Percentiles rank a stretch among this genome's conserved stretches.
phyloP scores from a whole-genome alignment of 768 basidiomycete species.

The Lactarius quietus region DNA sequence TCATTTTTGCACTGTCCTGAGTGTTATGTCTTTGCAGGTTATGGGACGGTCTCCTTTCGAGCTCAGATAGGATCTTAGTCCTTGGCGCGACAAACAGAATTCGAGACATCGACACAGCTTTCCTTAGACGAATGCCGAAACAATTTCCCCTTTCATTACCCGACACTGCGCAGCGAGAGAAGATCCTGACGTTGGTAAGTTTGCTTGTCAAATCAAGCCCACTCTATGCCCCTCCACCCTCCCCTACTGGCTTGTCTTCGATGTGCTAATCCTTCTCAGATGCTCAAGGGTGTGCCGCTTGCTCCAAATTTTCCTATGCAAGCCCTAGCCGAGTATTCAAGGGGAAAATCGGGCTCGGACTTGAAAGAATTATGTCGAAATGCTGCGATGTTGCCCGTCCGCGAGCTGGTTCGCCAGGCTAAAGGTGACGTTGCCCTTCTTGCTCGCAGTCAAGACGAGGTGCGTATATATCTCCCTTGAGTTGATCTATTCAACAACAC shows the following conservation, averaged over 20 bases:
- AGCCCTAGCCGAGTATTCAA: slow-evolving; percentile 61
- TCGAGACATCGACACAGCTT: slow-evolving; percentile 84
- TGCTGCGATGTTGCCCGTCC: slow-evolving; percentile 90
- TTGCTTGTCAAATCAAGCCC: not conserved
- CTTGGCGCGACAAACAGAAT: slow-evolving; percentile 96
- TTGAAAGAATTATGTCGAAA: slow-evolving; percentile 88
- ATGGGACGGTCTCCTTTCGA: slow-evolving; percentile 92
- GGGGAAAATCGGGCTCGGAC: slow-evolving; percentile 85
- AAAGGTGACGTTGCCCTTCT: slow-evolving; percentile 48
- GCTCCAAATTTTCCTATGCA: slow-evolving; percentile 58
- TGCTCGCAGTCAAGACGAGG: slow-evolving; percentile 42
- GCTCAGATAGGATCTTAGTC: slow-evolving; percentile 78
- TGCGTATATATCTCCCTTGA: slow-evolving; percentile 30
- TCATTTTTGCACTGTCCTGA: not conserved
- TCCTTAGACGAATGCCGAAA: slow-evolving; percentile 96
- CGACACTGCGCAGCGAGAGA: slow-evolving; percentile 68
- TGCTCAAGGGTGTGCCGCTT: slow-evolving; percentile 76
- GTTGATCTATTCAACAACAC: not conserved
- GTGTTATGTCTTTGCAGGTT: slow-evolving; percentile 44
- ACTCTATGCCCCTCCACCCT: no score
- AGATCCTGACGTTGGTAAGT: slow-evolving; percentile 76
- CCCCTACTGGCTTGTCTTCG: not conserved
- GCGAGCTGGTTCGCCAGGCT: slow-evolving; percentile 69
- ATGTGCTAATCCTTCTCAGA: slow-evolving; percentile 48
- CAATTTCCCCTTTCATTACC: slow-evolving; percentile 87